These are phyloP conservation scores for Sisymbrium irio DNA, from an alignment of 345 rosid genomes.

Conservation along the genomic window DNA sequence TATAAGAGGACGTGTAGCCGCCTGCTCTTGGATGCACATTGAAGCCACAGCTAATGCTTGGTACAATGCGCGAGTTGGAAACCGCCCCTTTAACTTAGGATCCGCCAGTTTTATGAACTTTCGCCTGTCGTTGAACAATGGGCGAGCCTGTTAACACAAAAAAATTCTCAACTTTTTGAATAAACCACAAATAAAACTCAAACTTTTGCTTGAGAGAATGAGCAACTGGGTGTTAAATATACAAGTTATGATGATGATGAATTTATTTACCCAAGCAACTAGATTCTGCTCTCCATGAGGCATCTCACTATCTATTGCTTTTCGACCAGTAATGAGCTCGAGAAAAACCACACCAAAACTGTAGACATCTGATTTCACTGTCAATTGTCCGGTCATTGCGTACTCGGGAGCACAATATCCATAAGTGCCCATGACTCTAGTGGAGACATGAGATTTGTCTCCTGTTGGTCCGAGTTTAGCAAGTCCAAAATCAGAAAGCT, in stretches of 20 bases:
- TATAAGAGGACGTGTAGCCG: slow-evolving; percentile 93
- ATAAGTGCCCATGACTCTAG: slow-evolving; percentile 99
- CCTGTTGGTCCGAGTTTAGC: slow-evolving; percentile 98
- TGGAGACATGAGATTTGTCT: slow-evolving; percentile 97
- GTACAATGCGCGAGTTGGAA: slow-evolving; percentile 84
- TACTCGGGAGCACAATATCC: slow-evolving; percentile 99
- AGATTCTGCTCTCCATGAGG: slow-evolving; percentile 98
- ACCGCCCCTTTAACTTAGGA: slow-evolving; percentile 73
- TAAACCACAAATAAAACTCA: neutral
- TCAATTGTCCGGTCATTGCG: slow-evolving; percentile 98
- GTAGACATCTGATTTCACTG: slow-evolving; percentile 92
- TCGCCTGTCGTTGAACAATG: slow-evolving; percentile 79
- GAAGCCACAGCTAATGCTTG: slow-evolving; percentile 98
- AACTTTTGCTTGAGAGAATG: neutral
- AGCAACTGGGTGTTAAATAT: neutral
- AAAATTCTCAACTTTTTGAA: neutral
- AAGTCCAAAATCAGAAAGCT: slow-evolving; percentile 96
- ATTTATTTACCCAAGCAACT: slow-evolving; percentile 73
- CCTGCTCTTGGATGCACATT: slow-evolving; percentile 97
- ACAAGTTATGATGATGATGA: neutral
- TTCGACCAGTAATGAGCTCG: slow-evolving; percentile 94
- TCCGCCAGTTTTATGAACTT: slow-evolving; percentile 78
- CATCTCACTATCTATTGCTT: slow-evolving; percentile 77
- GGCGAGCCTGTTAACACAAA: slow-evolving; percentile 64
- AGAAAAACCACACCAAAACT: slow-evolving; percentile 94